Evolutionary conservation across 495 filamentous ascomycete genomes (phyloP).

Genomic region (Podospora conica): DNA sequence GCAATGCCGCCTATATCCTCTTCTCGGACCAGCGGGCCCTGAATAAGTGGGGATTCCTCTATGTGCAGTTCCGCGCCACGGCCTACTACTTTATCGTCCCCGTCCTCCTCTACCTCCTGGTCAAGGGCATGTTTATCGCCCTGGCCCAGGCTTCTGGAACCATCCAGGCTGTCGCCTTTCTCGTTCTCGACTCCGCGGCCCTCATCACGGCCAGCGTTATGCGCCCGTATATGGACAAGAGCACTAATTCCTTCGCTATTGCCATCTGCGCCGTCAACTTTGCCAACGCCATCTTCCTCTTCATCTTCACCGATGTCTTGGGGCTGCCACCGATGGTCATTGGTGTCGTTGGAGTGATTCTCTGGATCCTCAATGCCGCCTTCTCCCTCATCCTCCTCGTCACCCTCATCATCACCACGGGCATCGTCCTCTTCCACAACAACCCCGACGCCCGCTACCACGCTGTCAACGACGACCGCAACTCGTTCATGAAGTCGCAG

Average conservation of each 20-base stretch:
- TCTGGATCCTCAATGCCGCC: slow-evolving; percentile 86
- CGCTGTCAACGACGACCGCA: slow-evolving; percentile 92
- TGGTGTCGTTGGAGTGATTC: slow-evolving; percentile 89
- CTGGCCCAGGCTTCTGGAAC: slow-evolving; percentile 68
- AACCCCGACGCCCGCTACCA: slow-evolving; percentile 96
- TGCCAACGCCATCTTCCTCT: slow-evolving; percentile 77
- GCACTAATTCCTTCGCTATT: slow-evolving; percentile 96
- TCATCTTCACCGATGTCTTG: slow-evolving; percentile 79
- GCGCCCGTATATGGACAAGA: slow-evolving; percentile 98
- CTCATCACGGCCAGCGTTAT: slow-evolving; percentile 74
- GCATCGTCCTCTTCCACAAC: slow-evolving; percentile 80
- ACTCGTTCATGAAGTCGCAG: slow-evolving; percentile 97
- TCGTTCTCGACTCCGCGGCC: slow-evolving; percentile 77
- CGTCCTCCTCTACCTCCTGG: slow-evolving; percentile 65
- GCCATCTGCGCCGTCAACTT: slow-evolving; percentile 87
- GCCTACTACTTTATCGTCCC: slow-evolving; percentile 96
- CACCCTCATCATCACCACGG: slow-evolving; percentile 79
- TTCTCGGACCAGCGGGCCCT: slow-evolving; percentile 88
- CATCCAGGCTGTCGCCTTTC: slow-evolving; percentile 75
- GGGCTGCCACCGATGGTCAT: slow-evolving; percentile 79
- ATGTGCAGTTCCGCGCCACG: slow-evolving; percentile 94
- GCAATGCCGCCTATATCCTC: slow-evolving; percentile 94
- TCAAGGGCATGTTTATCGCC: slow-evolving; percentile 90
- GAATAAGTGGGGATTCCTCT: slow-evolving; percentile 98
- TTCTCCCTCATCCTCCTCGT: slow-evolving; percentile 82